These are phyloP conservation scores for Paralagenidium karlingii DNA, from an alignment of 352 stramenopile genomes.

Conservation along the genomic window DNA sequence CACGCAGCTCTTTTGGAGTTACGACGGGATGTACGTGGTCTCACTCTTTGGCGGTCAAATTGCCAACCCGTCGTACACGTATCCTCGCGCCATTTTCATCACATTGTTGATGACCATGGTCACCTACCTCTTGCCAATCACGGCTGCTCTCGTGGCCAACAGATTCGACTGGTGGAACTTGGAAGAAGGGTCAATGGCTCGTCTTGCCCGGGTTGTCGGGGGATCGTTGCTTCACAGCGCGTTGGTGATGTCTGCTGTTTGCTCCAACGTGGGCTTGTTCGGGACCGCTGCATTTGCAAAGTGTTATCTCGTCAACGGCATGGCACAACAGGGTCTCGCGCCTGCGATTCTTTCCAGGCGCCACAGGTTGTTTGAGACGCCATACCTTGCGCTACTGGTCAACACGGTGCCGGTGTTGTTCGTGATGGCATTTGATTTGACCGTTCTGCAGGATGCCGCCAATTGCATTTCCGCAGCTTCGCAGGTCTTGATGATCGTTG, in stretches of 20 bases:
- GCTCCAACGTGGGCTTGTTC: slow-evolving; percentile 77
- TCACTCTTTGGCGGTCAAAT: slow-evolving; percentile 75
- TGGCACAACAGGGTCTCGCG: slow-evolving; percentile 58
- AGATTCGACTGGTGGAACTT: slow-evolving; percentile 10
- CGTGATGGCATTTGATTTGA: slow-evolving; percentile 19
- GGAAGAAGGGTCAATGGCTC: slow-evolving; percentile 32
- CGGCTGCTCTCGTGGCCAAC: slow-evolving; percentile 1
- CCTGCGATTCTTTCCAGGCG: slow-evolving; percentile 56
- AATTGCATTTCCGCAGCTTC: slow-evolving; percentile 73
- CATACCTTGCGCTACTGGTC: slow-evolving; percentile 13
- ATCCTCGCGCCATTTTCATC: slow-evolving; percentile 23
- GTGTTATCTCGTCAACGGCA: slow-evolving; percentile 53
- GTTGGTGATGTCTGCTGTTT: slow-evolving; percentile 57
- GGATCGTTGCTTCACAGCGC: slow-evolving; percentile 62
- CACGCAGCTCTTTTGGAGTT: slow-evolving; percentile 89
- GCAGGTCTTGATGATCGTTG: slow-evolving; percentile 70
- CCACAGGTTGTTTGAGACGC: slow-evolving; percentile 9
- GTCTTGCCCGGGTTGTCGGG: slow-evolving; percentile 50
- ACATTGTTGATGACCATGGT: slow-evolving; percentile 14
- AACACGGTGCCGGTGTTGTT: slow-evolving; percentile 13
- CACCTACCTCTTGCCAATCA: slow-evolving; percentile 13
- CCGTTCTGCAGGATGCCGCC: slow-evolving; percentile 42
- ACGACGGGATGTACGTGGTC: slow-evolving; percentile 77
- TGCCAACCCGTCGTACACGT: slow-evolving; percentile 39
- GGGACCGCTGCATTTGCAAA: slow-evolving; percentile 78